Base-by-base conservation (phyloP, 345 rosid species). In the Murraya koenigii region DNA sequence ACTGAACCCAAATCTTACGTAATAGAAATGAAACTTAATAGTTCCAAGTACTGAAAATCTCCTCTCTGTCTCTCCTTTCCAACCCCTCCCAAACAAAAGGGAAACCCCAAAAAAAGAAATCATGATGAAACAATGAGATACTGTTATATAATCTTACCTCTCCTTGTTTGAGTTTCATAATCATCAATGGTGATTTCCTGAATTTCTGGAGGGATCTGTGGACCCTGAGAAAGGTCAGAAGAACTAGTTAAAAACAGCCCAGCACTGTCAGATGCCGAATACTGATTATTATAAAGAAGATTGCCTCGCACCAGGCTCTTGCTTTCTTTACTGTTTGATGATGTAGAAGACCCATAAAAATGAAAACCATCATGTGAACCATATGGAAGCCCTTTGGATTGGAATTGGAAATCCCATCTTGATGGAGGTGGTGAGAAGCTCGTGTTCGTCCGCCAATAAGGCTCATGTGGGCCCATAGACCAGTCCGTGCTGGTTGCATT, bases 391-490 rank as follows among this genome's bases (percentile, higher is more conserved):
- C 84, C 88, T 52, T 85, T 88, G 25, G 85, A 82, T 36, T 83
- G 84, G 58, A 88, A 84, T 47, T 38, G 84, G 52, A 85, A 84
- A 79, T 86, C 90, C 89, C 89, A 86, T 81, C 91, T 82, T 10
- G 91, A 77, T 71, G 87, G 87, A 32, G 87, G 87, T 38, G 93
- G 88, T 17, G 93, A 89, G 80, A 83, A 89, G 78, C 91, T 89
- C 28, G 87, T 79, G 79, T 89, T 89, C 26, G 90, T 85, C 79
- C n/a, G 80, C 93, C 91, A 89, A 72, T 85, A 88, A 58, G 89
- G 93, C 81, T 89, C 93, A 41, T 85, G 86, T 47, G 81, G 82
- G 25, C 64, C 86, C 82, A 84, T 69, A n/a, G 93, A 86, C 90
- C 93, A 85, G 68, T 87, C 89, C 75, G 86, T 69, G 69, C 83